Evolutionary conservation across 2,329 filamentous ascomycete species (phyloP), one percentile per base, ranked within the genome.

Genomic region (Trichoderma sp.): DNA sequence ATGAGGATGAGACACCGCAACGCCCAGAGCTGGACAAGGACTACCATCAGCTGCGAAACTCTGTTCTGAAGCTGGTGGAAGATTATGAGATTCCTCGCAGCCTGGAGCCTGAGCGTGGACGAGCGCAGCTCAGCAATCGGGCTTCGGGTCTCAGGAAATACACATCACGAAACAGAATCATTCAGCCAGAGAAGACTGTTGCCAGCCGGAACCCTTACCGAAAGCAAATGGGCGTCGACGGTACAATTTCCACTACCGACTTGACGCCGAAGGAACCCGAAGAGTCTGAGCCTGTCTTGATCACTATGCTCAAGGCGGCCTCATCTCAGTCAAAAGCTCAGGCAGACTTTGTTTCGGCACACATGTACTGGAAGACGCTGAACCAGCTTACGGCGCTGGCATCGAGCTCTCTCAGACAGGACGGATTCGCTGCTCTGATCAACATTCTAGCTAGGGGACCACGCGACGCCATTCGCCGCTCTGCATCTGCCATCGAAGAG

Each of bases 351-450:
- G 91, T 97, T 67, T 93, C 93, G 35, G 93, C 94, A 1, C 94
- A 97, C 79, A 89, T 94, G 69, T 98, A 96, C 86, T 96, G 94
- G 91, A 93, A 93, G 81, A 95, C 94, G 0, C 85, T 96, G 33
- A 91, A 94, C 76, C 93, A 95, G 77, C 88, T 97, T 21, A 90
- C 91, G 79, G 88, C 88, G 72, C 83, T 93, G 74, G 87, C 86
- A 59, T 92, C 89, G 18, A 86, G 89, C 7, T 92, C 88, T 11
- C 83, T 95, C 35, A 90, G 90, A 29, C 88, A 89, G 72, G 88
- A 95, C 81, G 91, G 93, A 35, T 94, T 94, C 83, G 87, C 93
- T 45, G 91, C 92, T 78, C 86, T 95, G 78, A 85, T 94, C 76
- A 90, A 94, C 83, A 91, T 96, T 83, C 93, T 95, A 84, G 92